Evolutionary conservation across 495 filamentous ascomycete species (phyloP).

Genomic region (Aspergillus conjunctus): DNA sequence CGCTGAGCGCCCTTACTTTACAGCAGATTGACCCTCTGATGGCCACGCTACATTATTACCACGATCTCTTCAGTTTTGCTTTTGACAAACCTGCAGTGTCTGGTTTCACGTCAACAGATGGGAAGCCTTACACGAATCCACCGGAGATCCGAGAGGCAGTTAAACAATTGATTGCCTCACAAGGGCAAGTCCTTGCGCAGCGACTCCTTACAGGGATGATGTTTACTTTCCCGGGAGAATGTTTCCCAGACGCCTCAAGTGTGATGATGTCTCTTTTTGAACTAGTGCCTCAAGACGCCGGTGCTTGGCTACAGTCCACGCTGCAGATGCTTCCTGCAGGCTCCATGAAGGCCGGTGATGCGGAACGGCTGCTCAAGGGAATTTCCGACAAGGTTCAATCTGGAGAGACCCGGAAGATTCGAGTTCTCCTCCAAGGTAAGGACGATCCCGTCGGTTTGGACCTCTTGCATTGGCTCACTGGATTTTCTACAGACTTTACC

Average conservation of each 20-base stretch:
- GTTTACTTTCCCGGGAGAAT: slow-evolving; percentile 95
- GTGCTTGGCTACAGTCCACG: slow-evolving; percentile 77
- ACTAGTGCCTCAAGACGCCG: slow-evolving; percentile 74
- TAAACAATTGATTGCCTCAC: slow-evolving; percentile 64
- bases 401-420: slow-evolving; percentile 78
- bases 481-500: slow-evolving; percentile 71
- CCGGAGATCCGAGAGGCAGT: slow-evolving; percentile 70
- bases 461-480: slow-evolving; percentile 17
- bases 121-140: slow-evolving; percentile 52
- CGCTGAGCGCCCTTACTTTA: slow-evolving; percentile 78
- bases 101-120: slow-evolving; percentile 54
- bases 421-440: slow-evolving; percentile 74
- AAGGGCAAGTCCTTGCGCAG: slow-evolving; percentile 80
- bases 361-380: slow-evolving; percentile 64
- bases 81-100: slow-evolving; percentile 75
- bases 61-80: slow-evolving; percentile 89
- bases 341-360: slow-evolving; percentile 66
- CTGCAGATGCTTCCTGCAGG: slow-evolving; percentile 81
- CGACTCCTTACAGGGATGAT: slow-evolving; percentile 95
- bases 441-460: not conserved
- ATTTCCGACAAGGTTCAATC: slow-evolving; percentile 68
- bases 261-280: slow-evolving; percentile 90
- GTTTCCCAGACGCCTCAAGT: slow-evolving; percentile 89
- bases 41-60: slow-evolving; percentile 88
- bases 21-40: slow-evolving; percentile 89